Conservation (phyloP, 495 filamentous ascomycete species). For the Podospora pseudocomata region DNA sequence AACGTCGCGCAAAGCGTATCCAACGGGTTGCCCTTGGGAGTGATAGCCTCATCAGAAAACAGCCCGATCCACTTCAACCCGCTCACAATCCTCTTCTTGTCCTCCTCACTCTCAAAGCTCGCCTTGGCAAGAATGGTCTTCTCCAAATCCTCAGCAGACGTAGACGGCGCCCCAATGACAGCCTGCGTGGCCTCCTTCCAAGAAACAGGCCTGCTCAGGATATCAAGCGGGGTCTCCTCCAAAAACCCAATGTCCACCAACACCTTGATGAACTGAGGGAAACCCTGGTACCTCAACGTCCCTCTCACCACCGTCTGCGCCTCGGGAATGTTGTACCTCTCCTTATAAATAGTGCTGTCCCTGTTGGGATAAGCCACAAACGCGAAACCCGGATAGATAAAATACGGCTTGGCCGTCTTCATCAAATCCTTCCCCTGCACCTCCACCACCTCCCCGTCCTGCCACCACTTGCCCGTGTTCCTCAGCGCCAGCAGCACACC, state of each 20-base stretch:
- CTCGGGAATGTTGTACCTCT: slow-evolving; percentile 90
- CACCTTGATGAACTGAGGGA: slow-evolving; percentile 80
- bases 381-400: slow-evolving; percentile 80
- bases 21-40: slow-evolving; percentile 71
- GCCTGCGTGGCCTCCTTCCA: slow-evolving; percentile 82
- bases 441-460: slow-evolving; percentile 69
- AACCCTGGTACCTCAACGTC: slow-evolving; percentile 79
- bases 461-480: slow-evolving; percentile 80
- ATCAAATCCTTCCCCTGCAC: slow-evolving; percentile 64
- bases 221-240: slow-evolving; percentile 57
- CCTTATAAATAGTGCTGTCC: slow-evolving; percentile 79
- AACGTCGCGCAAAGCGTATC: slow-evolving; percentile 88
- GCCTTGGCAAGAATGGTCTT: slow-evolving; percentile 72
- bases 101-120: slow-evolving; percentile 62
- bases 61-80: slow-evolving; percentile 85
- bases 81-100: slow-evolving; percentile 70
- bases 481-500: slow-evolving; percentile 83
- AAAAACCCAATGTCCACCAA: slow-evolving; percentile 90
- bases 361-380: slow-evolving; percentile 95
- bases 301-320: slow-evolving; percentile 66
- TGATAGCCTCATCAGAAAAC: slow-evolving; percentile 72
- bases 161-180: slow-evolving; percentile 63
- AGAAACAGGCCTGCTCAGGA: slow-evolving; percentile 57
- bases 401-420: slow-evolving; percentile 84
- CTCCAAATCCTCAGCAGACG: slow-evolving; percentile 61